phyloP scores from a whole-genome alignment of 352 stramenopile species.

The Globisporangium spinosum region DNA sequence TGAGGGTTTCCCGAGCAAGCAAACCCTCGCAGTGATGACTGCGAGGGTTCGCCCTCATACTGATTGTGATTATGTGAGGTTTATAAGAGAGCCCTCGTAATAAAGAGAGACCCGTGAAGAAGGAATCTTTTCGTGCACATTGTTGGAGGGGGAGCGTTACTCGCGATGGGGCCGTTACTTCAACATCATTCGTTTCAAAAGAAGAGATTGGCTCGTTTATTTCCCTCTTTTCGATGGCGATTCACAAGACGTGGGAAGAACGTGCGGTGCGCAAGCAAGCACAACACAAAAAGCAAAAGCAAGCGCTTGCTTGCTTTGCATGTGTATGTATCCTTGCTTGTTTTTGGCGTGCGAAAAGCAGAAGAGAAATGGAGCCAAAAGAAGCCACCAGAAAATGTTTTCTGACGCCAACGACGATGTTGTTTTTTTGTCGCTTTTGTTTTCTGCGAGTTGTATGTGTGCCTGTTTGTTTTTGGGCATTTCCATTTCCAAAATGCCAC shows the following conservation, averaged over 20 bases:
- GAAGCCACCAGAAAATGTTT: not conserved
- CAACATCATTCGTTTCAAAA: conserved; percentile 1
- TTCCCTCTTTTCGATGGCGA: not conserved
- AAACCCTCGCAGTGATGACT: no score
- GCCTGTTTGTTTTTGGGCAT: not conserved
- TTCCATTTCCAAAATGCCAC: not conserved
- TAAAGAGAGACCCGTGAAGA: not conserved
- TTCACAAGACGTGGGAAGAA: not conserved
- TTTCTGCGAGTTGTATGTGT: not conserved
- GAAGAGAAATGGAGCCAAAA: not conserved
- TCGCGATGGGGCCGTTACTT: conserved; percentile 5
- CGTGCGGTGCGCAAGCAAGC: conserved; percentile 1
- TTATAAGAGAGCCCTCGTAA: no score
- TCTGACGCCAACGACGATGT: not conserved
- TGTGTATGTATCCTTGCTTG: not conserved
- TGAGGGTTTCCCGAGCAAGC: no score
- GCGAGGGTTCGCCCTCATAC: no score
- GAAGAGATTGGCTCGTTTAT: not conserved
- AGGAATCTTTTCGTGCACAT: not conserved
- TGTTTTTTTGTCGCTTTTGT: not conserved
- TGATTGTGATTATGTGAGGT: no score
- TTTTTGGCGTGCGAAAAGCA: not conserved
- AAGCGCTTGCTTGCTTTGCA: not conserved
- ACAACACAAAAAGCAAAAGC: no score
- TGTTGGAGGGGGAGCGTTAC: not conserved